phyloP scores from a whole-genome alignment of 371 early-diverging fungal species.

The Saksenaea vasiformis region DNA sequence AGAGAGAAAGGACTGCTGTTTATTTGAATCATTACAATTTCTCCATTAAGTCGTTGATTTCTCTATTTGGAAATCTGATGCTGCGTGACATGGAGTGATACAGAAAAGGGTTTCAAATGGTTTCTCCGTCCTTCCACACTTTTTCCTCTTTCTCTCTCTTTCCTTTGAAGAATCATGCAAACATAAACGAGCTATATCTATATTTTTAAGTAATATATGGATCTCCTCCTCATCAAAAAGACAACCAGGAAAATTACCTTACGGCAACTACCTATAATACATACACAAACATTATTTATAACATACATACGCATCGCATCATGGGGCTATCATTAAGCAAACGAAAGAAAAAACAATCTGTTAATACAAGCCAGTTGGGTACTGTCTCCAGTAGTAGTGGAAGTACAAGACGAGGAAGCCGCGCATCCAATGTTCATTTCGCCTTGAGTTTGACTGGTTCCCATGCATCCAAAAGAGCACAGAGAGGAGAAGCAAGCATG shows the following conservation, averaged over 20 bases:
- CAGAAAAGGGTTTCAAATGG: not conserved
- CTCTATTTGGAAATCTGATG: not conserved
- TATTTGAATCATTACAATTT: not conserved
- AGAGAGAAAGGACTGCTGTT: not conserved
- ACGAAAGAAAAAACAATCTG: slow-evolving; percentile 3
- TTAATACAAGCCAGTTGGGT: not conserved
- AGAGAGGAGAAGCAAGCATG: not conserved
- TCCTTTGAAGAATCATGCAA: not conserved
- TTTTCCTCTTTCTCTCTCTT: not conserved
- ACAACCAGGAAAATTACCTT: too few relatives aligned
- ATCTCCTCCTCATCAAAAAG: too few relatives aligned
- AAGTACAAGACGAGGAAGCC: not conserved
- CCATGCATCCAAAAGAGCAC: not conserved
- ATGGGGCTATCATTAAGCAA: not conserved
- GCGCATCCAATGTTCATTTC: not conserved
- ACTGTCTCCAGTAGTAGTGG: not conserved
- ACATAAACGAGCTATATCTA: not conserved
- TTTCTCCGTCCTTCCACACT: not conserved
- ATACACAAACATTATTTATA: too few relatives aligned
- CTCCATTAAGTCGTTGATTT: not conserved
- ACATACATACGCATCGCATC: not conserved
- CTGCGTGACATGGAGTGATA: not conserved
- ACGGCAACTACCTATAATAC: too few relatives aligned
- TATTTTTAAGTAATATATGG: too few relatives aligned
- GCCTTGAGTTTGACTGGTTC: not conserved